phyloP scores from a whole-genome alignment of 2,329 filamentous ascomycete genomes.

The Aspergillus sp. region DNA sequence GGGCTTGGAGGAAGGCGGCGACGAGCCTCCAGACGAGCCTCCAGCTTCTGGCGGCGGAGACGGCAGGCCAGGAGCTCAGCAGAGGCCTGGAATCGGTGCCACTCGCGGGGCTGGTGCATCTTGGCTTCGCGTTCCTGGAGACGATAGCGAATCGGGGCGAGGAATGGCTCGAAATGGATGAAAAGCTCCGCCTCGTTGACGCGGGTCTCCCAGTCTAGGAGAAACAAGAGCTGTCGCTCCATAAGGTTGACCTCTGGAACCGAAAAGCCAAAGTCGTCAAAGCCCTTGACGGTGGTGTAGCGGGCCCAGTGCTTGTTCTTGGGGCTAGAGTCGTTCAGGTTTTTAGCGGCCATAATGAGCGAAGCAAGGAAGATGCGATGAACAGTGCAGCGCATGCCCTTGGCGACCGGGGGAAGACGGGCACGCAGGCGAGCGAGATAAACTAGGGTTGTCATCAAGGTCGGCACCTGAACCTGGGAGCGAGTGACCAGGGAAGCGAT shows the following conservation, averaged over 20 bases:
- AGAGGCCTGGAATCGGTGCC: slow-evolving; percentile 37
- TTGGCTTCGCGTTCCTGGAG: slow-evolving; percentile 49
- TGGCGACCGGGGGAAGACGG: slow-evolving; percentile 87
- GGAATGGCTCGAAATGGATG: slow-evolving; percentile 80
- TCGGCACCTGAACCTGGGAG: slow-evolving; percentile 95
- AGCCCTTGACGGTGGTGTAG: slow-evolving; percentile 76
- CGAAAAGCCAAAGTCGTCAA: slow-evolving; percentile 82
- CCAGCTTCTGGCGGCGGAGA: slow-evolving; percentile 38
- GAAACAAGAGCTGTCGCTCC: slow-evolving; percentile 96
- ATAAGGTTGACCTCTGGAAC: slow-evolving; percentile 97
- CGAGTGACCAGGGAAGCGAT: slow-evolving; percentile 87
- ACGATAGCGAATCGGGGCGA: slow-evolving; percentile 74
- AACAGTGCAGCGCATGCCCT: slow-evolving; percentile 92
- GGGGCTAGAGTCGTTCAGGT: slow-evolving; percentile 95
- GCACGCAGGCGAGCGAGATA: slow-evolving; percentile 84
- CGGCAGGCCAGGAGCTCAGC: slow-evolving; percentile 36
- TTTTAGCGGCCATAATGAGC: slow-evolving; percentile 76
- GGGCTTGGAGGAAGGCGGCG: slow-evolving; percentile 29
- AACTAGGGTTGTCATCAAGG: slow-evolving; percentile 93
- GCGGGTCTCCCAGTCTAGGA: slow-evolving; percentile 90
- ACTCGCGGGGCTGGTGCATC: slow-evolving; percentile 34
- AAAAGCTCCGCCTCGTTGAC: slow-evolving; percentile 85
- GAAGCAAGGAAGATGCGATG: slow-evolving; percentile 91
- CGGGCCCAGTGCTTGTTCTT: slow-evolving; percentile 99
- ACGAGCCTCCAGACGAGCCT: slow-evolving; percentile 29